Evolutionary conservation across 2,329 filamentous ascomycete genomes (phyloP).

Genomic region (Ophiosphaerella korrae): DNA sequence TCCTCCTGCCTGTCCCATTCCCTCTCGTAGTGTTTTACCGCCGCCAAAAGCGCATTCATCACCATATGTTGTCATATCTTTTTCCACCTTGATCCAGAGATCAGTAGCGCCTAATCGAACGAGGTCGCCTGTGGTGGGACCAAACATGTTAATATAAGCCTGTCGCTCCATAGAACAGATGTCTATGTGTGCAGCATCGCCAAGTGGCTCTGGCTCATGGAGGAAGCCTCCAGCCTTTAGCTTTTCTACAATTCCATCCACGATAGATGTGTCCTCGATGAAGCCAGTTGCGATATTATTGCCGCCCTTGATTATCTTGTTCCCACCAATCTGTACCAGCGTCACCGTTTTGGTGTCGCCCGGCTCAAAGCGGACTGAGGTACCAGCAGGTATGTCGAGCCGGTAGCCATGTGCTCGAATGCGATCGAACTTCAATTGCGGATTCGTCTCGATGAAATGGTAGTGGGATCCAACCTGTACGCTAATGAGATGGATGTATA

Average conservation of each 20-base stretch:
- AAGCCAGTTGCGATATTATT: slow-evolving; percentile 77
- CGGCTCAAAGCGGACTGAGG: slow-evolving; percentile 90
- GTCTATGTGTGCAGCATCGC: slow-evolving; percentile 62
- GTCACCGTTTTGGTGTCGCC: slow-evolving; percentile 90
- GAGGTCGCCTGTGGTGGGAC: slow-evolving; percentile 86
- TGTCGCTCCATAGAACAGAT: slow-evolving; percentile 74
- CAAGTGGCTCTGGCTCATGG: slow-evolving; percentile 70
- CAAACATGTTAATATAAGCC: slow-evolving; percentile 87
- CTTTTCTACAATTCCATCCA: slow-evolving; percentile 68
- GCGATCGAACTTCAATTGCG: slow-evolving; percentile 86
- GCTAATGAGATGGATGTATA: slow-evolving; percentile 5
- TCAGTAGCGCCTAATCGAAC: slow-evolving; percentile 82
- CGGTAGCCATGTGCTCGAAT: slow-evolving; percentile 80
- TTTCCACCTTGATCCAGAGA: slow-evolving; percentile 89
- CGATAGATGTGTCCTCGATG: slow-evolving; percentile 67
- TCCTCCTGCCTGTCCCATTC: slow-evolving; percentile 91
- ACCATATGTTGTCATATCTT: slow-evolving; percentile 81
- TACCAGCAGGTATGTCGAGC: slow-evolving; percentile 88
- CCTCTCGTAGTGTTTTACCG: slow-evolving; percentile 90
- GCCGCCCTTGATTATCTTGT: slow-evolving; percentile 79
- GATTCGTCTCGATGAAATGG: slow-evolving; percentile 95
- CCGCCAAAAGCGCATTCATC: slow-evolving; percentile 96
- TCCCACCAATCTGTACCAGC: slow-evolving; percentile 84
- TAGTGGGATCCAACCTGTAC: slow-evolving; percentile 82
- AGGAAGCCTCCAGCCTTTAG: slow-evolving; percentile 77